Evolutionary conservation across 331 rosid species (phyloP), one percentile per base, ranked within the genome.

Genomic region (Acacia concinna): DNA sequence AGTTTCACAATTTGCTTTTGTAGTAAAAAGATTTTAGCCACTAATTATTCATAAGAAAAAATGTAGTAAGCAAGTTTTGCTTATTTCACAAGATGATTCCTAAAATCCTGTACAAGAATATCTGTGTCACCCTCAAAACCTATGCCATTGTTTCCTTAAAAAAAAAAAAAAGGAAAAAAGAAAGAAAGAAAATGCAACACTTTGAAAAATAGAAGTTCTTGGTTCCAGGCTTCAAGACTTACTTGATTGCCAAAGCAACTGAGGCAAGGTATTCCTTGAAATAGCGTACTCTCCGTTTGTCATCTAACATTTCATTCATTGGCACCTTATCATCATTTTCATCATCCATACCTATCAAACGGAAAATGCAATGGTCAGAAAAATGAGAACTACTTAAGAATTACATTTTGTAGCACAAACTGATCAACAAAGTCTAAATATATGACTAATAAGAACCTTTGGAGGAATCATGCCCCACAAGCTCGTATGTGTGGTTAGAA

Each of bases 311-410:
- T 85, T 87, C 97, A 59, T 90, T 85, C 46, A 95, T 89, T 31
- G 92, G 84, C 74, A 84, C 49, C 40, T 65, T 75, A 27, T 87
- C 97, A 75, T 86, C 31, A 28, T 95, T 90, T 81, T 92, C 96
- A 40, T 95, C 99, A 88, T 95, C 99, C 97, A 95, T 88, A 60
- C 99, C 99, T 95, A 85, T 30, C 63, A 79, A 71, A 31, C 3
- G 37, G 62, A 65, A 78, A 62, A 79, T 74, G 57, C 20, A 35
- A 3, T 40, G 71, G 56, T 56, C 30, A 75, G 63, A 78, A 72
- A 63, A 35, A 62, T 14, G 38, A 65, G 43, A 78, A 66, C 54
- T 46, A 49, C 43, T 70, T 37, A 28, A 79, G 35, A 70, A 71
- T 80, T 80, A 51, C 21, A 37, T 74, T 34, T 15, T 25, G 35